These are phyloP conservation scores for Darksidea phi DNA, from an alignment of 495 filamentous ascomycete genomes.

Conservation along the genomic window DNA sequence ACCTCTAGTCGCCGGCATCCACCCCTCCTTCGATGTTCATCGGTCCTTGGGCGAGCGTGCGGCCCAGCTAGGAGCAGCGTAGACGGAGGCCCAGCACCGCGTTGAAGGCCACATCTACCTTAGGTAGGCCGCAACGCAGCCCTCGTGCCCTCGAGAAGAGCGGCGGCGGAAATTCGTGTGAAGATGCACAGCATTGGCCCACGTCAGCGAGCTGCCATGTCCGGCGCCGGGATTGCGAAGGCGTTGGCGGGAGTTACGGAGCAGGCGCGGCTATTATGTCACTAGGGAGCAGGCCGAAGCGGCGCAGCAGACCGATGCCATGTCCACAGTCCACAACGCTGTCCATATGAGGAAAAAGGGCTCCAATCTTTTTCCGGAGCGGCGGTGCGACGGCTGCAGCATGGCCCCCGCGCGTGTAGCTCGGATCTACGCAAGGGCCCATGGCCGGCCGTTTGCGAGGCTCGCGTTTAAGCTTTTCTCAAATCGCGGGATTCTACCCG, in stretches of 20 bases:
- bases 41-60: too few relatives aligned
- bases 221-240: constrained; percentile 6
- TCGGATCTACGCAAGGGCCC: neutral
- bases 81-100: too few relatives aligned
- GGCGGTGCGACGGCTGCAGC: constrained; percentile 1
- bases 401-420: neutral
- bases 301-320: neutral
- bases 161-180: too few relatives aligned
- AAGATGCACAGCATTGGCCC: neutral
- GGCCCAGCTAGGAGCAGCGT: too few relatives aligned
- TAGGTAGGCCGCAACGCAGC: too few relatives aligned
- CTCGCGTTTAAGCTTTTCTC: constrained; percentile 4
- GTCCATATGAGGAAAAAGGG: neutral
- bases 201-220: neutral
- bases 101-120: too few relatives aligned
- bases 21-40: neutral
- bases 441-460: neutral
- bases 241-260: neutral
- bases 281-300: constrained; percentile 11
- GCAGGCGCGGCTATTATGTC: neutral
- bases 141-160: too few relatives aligned
- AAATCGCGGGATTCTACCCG: constrained; percentile 15
- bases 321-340: too few relatives aligned
- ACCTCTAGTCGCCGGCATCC: neutral
- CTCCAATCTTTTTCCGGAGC: neutral